Evolutionary conservation across 2,329 filamentous ascomycete genomes (phyloP), one percentile per base, ranked within the genome.

Genomic region (Huntiella abstrusa): DNA sequence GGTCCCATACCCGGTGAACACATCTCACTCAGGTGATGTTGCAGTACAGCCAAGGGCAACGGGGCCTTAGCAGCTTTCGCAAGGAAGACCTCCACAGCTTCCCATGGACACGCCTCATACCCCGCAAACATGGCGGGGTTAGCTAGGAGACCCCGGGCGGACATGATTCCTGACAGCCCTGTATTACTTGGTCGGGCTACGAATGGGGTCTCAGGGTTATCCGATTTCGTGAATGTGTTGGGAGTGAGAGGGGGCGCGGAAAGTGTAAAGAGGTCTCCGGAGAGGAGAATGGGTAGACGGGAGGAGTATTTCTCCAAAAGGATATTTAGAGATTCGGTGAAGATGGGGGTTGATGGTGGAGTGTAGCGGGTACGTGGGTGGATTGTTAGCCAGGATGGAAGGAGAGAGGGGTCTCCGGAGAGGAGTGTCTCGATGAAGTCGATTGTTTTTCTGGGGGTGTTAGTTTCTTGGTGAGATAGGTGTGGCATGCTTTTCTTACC

Each of bases 1-100:
- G 64, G 55, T 0, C 68, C 67, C 58, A 74, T 68, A 12, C 72
- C 73, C 4, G 72, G 69, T 1, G 64, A 67, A 52, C 67, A 71
- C 77, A 83, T 83, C 61, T 83, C 75, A 48, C 65, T 67, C 22
- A 83, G 56, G 57, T 83, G 79, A 57, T 83, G 77, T 48, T 76
- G 63, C 4, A 71, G 68, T 38, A 83, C 61, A 57, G 77, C 76
- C 52, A 74, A 69, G 2, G 76, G 77, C 22, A 82, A 62, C 4
- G 77, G 77, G 1, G 64, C 65, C 35, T 65, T 63, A 7, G 73
- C 67, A 7, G 69, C 69, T 49, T 72, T 69, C 49, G 64, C 68
- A 62, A 83, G 63, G 56, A 83, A 81, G 11, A 63, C 60, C 55
- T 77, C 73, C 17, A 82, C 68, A 1, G 72, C 75, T 41, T 72